These are phyloP conservation scores for Sarocladiaceae sp. DNA, from an alignment of 2,329 filamentous ascomycete species.

Conservation along the genomic window DNA sequence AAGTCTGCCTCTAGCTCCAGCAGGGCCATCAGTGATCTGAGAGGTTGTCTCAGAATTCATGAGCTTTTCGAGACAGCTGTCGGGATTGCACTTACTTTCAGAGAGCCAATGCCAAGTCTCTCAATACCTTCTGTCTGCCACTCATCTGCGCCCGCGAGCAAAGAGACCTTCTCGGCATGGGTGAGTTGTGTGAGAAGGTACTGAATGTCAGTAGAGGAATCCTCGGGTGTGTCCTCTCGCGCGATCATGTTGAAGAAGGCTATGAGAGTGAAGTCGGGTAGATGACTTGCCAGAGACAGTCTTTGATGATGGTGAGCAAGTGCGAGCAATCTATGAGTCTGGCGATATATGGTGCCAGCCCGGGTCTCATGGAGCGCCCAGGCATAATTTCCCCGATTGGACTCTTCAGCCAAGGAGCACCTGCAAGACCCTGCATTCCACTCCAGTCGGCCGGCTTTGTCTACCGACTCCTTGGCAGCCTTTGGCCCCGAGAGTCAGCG, in stretches of 20 bases:
- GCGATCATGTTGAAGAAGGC: conserved; percentile 12
- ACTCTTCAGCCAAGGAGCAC: not conserved
- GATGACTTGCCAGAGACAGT: too few relatives aligned
- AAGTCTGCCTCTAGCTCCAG: conserved; percentile 20
- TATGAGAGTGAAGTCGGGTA: too few relatives aligned
- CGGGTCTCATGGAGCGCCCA: too few relatives aligned
- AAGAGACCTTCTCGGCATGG: conserved; percentile 8
- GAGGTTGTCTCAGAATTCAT: not conserved
- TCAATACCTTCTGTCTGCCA: conserved; percentile 11
- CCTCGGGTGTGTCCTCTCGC: conserved; percentile 16
- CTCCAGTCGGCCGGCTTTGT: too few relatives aligned
- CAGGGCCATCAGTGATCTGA: conserved; percentile 19
- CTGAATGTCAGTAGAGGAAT: conserved; percentile 39
- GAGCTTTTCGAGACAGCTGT: too few relatives aligned
- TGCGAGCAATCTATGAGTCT: too few relatives aligned
- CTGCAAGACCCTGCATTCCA: not conserved
- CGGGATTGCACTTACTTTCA: conserved; percentile 1
- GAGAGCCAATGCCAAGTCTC: not conserved
- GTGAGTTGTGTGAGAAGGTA: not conserved
- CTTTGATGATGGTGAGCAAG: too few relatives aligned
- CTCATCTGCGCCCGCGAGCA: conserved; percentile 4
- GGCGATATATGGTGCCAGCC: too few relatives aligned
- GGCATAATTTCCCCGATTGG: too few relatives aligned
- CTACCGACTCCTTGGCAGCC: not conserved
- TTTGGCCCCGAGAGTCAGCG: not conserved